phyloP scores from a whole-genome alignment of 768 basidiomycete genomes.

The Amanita pseudoporphyria region DNA sequence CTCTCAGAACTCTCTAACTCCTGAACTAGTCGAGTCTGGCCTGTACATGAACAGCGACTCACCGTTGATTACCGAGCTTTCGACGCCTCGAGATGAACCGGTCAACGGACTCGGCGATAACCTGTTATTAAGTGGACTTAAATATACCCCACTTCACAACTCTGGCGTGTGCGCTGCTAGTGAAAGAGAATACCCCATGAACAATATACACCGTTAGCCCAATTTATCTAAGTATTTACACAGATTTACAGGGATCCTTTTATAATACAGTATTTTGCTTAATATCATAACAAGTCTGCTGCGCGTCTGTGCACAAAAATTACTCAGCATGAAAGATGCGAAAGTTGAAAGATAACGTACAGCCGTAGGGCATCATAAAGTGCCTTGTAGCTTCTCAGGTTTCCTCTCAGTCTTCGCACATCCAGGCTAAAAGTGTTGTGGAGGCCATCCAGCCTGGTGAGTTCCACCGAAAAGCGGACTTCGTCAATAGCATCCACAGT shows the following conservation, averaged over 20 bases:
- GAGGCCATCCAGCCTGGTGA: slow-evolving; percentile 77
- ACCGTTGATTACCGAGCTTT: background rate
- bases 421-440: slow-evolving; percentile 82
- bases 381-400: slow-evolving; percentile 76
- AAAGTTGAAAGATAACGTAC: slow-evolving; percentile 12
- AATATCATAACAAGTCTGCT: background rate
- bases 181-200: background rate
- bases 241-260: background rate
- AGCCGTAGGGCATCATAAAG: slow-evolving; percentile 53
- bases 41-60: background rate
- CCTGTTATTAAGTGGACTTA: background rate
- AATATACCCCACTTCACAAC: background rate
- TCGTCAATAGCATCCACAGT: slow-evolving; percentile 78
- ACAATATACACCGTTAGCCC: background rate
- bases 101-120: background rate
- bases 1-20: background rate
- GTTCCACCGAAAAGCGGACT: slow-evolving; percentile 87
- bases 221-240: background rate
- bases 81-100: slow-evolving; percentile 4
- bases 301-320: background rate
- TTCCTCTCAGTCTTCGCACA: slow-evolving; percentile 81
- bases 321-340: background rate
- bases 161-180: background rate
- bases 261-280: background rate
- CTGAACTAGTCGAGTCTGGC: background rate